Base-by-base conservation (phyloP, 1,139 yeast species). In the Pichia sp. region DNA sequence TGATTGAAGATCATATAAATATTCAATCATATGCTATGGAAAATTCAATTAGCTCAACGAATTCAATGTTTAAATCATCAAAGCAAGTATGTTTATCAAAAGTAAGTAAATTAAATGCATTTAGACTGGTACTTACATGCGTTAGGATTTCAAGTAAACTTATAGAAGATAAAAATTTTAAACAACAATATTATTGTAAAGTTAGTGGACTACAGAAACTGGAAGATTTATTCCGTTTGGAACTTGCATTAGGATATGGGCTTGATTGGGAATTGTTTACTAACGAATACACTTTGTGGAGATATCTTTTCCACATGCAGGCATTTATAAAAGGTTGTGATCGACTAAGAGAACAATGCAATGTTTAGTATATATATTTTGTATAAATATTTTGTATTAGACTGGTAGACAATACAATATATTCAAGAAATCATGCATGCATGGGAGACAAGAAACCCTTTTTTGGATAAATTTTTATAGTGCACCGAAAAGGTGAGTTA, bases 141-240 rank as follows among this genome's bases (percentile, higher is more conserved):
- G 28, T 62, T 7, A 41, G 67, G 25, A 44, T 62, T 1, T 51
- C 66, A 1, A 51, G 52, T 25, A 63, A 63, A 36, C 46, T 62
- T 24, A 54, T 63, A 7, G 67, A 63, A 44, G 67, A 63, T 45
- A 59, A 62, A 40, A 63, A 63, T 43, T 61, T 51, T 46, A 60
- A 58, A 36, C 66, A 60, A 37, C 48, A 45, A 6, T 61, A 57
- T 36, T 63, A 59, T 42, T 63, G 66, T 45, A 59, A 57, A 40
- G 55, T 63, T 12, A 54, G 61, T 8, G 67, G 67, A 4, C 44
- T 63, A 29, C 64, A 59, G 33, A 56, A 54, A 32, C 39, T 54
- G 12, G 48, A 48, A 3, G 67, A 63, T 37, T 45, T 63, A 37
- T 57, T 56, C 40, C 51, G 51, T 12, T 45, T 63, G 40, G 67